Conservation (phyloP, 371 early-diverging fungal genomes). For the Massospora cicadina region DNA sequence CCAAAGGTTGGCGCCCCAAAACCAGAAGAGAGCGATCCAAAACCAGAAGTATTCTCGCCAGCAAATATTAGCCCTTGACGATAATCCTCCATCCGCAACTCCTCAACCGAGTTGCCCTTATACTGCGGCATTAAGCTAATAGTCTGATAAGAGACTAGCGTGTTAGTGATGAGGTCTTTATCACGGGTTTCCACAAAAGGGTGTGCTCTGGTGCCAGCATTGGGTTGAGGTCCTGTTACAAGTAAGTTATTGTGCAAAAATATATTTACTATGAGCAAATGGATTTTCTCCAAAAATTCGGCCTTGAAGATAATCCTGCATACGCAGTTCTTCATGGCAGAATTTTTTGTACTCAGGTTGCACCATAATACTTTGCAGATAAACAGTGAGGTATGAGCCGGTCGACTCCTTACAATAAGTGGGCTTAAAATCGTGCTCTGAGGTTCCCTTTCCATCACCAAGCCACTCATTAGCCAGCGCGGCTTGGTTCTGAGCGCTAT, state of each 20-base stretch:
- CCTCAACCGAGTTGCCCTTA: slow-evolving; percentile 2
- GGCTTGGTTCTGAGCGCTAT: background rate
- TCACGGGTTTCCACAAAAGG: background rate
- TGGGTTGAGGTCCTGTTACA: background rate
- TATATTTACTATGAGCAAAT: background rate
- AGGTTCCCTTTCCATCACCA: background rate
- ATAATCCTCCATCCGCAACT: slow-evolving; percentile 6
- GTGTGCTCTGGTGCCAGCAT: background rate
- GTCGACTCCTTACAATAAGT: background rate
- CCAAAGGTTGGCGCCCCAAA: background rate
- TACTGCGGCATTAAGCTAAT: background rate
- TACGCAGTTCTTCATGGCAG: background rate
- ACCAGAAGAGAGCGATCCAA: background rate
- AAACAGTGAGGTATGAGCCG: background rate
- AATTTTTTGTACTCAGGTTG: slow-evolving; percentile 1
- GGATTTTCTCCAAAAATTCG: background rate
- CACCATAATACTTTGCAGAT: background rate
- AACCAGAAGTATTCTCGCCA: background rate
- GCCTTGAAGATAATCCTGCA: background rate
- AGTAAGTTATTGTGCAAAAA: background rate
- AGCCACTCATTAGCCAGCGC: background rate
- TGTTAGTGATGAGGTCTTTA: background rate
- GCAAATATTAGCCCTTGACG: background rate
- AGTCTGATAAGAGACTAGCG: background rate
- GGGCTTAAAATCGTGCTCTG: background rate